A percentile compares a stretch with the other conserved stretches of the same genome.
Conservation (phyloP, 2,329 filamentous ascomycete species). For the Cladophialophora immunda region DNA sequence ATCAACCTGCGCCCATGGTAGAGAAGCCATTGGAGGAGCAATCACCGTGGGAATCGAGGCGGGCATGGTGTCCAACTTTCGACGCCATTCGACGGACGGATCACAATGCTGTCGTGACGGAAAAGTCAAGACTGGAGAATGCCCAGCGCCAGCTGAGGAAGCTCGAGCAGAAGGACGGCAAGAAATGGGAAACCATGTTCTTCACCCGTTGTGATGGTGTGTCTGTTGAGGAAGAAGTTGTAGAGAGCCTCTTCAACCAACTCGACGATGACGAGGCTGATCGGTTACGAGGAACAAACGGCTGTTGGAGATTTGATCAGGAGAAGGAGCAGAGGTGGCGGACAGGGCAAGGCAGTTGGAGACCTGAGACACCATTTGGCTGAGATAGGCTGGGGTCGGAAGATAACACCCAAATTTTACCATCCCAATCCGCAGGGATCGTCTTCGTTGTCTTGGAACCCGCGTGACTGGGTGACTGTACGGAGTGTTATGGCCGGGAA, state of each 20-base stretch:
- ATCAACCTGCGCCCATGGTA: slow-evolving; percentile 60
- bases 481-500: neutral
- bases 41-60: slow-evolving; percentile 84
- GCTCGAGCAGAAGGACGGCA: slow-evolving; percentile 77
- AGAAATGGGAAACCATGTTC: slow-evolving; percentile 83
- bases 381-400: slow-evolving; percentile 18
- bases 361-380: slow-evolving; percentile 31
- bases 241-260: slow-evolving; percentile 21
- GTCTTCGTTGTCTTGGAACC: neutral
- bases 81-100: slow-evolving; percentile 81
- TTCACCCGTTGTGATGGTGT: slow-evolving; percentile 59
- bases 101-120: slow-evolving; percentile 77
- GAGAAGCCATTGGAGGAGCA: slow-evolving; percentile 79
- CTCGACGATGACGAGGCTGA: slow-evolving; percentile 23
- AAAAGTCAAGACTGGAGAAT: slow-evolving; percentile 92
- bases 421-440: neutral
- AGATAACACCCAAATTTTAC: neutral
- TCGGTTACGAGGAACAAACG: slow-evolving; percentile 29
- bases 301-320: slow-evolving; percentile 35
- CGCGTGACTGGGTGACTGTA: neutral
- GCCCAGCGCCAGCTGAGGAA: slow-evolving; percentile 80
- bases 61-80: slow-evolving; percentile 88
- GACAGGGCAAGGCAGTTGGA: slow-evolving; percentile 22
- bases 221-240: slow-evolving; percentile 14
- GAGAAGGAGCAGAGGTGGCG: slow-evolving; percentile 35